A percentile compares a stretch with the other conserved stretches of the same genome.
Evolutionary conservation across 495 filamentous ascomycete species (phyloP).

Genomic region (Neurospora terricola): DNA sequence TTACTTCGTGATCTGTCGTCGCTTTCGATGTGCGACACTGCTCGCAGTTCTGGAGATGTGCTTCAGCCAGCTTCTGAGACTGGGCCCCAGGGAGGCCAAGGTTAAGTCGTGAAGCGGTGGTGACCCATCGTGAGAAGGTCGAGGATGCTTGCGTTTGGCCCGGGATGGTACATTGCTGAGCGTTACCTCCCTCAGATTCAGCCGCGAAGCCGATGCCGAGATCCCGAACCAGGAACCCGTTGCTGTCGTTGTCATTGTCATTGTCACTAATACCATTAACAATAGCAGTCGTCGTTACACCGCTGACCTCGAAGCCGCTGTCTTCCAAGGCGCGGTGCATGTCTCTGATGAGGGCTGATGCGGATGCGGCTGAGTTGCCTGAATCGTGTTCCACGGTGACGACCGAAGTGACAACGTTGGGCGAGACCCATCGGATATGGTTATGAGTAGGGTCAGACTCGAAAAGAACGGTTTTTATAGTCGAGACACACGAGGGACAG

Average conservation of each 20-base stretch:
- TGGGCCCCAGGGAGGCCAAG: not conserved
- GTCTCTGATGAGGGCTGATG: slow-evolving; percentile 9
- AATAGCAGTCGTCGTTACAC: slow-evolving; percentile 23
- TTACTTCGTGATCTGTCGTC: not conserved
- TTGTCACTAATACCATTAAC: not conserved
- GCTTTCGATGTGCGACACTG: slow-evolving; percentile 16
- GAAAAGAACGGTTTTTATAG: slow-evolving; percentile 40
- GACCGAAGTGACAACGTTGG: slow-evolving; percentile 46
- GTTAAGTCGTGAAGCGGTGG: slow-evolving; percentile 2
- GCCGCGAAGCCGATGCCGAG: not conserved
- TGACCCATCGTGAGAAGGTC: slow-evolving; percentile 19
- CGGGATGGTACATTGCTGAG: no score
- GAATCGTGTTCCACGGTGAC: slow-evolving; percentile 31
- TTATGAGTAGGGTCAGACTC: slow-evolving; percentile 22
- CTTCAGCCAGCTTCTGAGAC: slow-evolving; percentile 8
- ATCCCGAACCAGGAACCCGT: slow-evolving; percentile 4
- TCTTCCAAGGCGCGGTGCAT: slow-evolving; percentile 34
- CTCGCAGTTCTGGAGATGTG: slow-evolving; percentile 24
- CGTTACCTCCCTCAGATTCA: no score
- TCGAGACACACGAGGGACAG: slow-evolving; percentile 50
- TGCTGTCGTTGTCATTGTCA: not conserved
- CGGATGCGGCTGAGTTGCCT: slow-evolving; percentile 6
- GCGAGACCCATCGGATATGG: slow-evolving; percentile 39
- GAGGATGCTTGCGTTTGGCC: not conserved
- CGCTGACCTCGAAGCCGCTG: slow-evolving; percentile 36